A percentile compares a stretch with the other conserved stretches of the same genome.
phyloP scores from a whole-genome alignment of 345 rosid genomes.

The Euphorbia tirucalli region DNA sequence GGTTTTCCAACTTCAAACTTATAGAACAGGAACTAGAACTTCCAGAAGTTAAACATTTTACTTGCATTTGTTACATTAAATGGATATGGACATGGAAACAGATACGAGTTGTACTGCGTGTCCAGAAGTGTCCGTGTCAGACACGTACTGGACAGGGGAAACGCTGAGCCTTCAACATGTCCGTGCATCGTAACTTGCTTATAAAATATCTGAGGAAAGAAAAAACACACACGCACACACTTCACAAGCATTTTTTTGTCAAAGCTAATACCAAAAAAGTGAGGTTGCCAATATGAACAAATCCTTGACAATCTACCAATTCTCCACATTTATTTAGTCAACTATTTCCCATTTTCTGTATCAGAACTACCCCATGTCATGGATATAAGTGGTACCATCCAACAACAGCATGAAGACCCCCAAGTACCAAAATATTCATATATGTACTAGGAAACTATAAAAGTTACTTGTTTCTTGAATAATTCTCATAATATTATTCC shows the following conservation, averaged over 20 bases:
- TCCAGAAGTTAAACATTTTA: too few relatives aligned
- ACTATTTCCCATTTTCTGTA: not conserved
- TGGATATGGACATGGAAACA: too few relatives aligned
- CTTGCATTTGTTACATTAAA: too few relatives aligned
- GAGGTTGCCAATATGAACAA: not conserved
- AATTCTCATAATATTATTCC: not conserved
- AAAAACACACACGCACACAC: too few relatives aligned
- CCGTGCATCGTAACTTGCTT: too few relatives aligned
- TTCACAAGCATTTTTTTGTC: not conserved
- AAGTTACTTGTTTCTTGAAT: not conserved
- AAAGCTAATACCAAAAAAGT: not conserved
- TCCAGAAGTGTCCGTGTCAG: too few relatives aligned
- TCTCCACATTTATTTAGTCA: not conserved
- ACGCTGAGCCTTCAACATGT: too few relatives aligned
- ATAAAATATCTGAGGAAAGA: too few relatives aligned
- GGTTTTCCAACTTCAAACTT: not conserved
- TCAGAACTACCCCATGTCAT: not conserved
- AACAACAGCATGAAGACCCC: not conserved
- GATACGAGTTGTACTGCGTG: too few relatives aligned
- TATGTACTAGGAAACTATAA: not conserved
- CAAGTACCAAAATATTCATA: not conserved
- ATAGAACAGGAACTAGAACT: not conserved
- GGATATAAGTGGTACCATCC: not conserved
- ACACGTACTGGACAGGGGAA: too few relatives aligned
- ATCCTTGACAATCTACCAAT: not conserved